Conservation (phyloP, 2,329 filamentous ascomycete species). For the Claviceps sorghi region DNA sequence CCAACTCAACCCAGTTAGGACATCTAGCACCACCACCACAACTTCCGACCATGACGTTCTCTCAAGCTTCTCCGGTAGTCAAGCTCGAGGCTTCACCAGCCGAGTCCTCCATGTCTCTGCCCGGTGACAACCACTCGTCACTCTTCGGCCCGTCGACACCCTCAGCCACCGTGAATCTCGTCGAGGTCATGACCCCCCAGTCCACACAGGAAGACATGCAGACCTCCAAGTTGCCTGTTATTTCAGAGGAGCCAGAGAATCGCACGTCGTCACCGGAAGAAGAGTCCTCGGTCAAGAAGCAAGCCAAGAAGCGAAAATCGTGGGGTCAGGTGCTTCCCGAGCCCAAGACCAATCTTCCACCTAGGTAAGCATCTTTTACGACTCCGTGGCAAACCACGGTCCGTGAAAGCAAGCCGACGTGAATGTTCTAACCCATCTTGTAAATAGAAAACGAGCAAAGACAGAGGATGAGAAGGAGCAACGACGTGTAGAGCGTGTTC, state of each 20-base stretch:
- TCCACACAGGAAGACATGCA: conserved; percentile 22
- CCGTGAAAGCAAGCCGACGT: neutral
- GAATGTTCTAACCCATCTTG: conserved; percentile 8
- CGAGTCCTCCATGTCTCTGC: conserved; percentile 38
- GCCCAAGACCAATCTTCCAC: conserved; percentile 90
- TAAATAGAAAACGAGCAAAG: conserved; percentile 77
- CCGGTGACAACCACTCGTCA: conserved; percentile 33
- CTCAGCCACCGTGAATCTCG: conserved; percentile 25
- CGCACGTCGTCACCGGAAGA: conserved; percentile 4
- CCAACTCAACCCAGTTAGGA: neutral
- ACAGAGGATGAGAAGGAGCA: conserved; percentile 99
- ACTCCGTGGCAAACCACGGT: too few relatives aligned
- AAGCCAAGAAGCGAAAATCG: conserved; percentile 87
- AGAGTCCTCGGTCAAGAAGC: conserved; percentile 46
- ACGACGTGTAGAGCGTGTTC: conserved; percentile 88
- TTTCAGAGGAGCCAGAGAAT: conserved; percentile 12
- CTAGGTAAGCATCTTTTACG: too few relatives aligned
- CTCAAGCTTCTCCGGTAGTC: conserved; percentile 27
- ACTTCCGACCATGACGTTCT: conserved; percentile 21
- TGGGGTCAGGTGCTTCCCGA: conserved; percentile 96
- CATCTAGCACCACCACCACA: neutral
- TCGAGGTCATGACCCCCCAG: conserved; percentile 36
- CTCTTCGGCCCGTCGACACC: conserved; percentile 28
- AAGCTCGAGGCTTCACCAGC: conserved; percentile 40
- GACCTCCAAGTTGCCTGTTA: conserved; percentile 9